Conservation (phyloP, 352 stramenopile genomes). For the Phytophthora sojae region DNA sequence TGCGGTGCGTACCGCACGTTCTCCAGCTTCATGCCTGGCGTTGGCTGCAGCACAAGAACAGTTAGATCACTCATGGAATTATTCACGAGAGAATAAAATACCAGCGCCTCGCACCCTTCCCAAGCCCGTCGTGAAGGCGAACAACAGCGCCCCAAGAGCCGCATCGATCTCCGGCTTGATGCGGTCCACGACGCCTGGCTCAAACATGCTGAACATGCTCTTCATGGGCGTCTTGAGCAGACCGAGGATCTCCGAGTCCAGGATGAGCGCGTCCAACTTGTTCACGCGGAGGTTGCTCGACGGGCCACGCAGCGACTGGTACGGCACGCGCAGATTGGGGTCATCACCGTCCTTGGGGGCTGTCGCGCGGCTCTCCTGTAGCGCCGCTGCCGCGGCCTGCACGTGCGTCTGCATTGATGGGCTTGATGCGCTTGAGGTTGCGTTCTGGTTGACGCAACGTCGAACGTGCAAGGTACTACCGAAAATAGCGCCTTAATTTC, state of each 20-base stretch:
- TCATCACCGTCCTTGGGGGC: not conserved
- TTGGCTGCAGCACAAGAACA: conserved; percentile 50
- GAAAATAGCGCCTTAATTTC: not conserved
- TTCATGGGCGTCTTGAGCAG: conserved; percentile 81
- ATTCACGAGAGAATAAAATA: not conserved
- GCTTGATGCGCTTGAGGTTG: conserved; percentile 20
- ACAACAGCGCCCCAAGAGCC: conserved; percentile 59
- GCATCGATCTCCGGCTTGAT: conserved; percentile 84
- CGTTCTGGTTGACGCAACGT: conserved; percentile 36
- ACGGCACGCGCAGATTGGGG: conserved; percentile 40
- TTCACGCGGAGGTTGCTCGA: conserved; percentile 73
- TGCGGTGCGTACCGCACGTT: conserved; percentile 71
- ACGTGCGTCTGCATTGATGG: conserved; percentile 42
- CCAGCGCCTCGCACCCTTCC: conserved; percentile 47
- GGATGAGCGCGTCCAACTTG: conserved; percentile 84
- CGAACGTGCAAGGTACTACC: not conserved
- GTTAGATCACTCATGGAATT: not conserved
- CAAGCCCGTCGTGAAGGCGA: conserved; percentile 70
- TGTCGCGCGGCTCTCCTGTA: conserved; percentile 37
- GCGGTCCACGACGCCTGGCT: conserved; percentile 64
- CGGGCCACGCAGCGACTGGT: conserved; percentile 52
- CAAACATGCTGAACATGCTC: conserved; percentile 84
- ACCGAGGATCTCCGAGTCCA: conserved; percentile 81
- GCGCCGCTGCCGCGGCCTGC: conserved; percentile 42
- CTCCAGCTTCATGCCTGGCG: conserved; percentile 86